Evolutionary conservation across 768 basidiomycete species (phyloP).

Genomic region (Suillus subalutaceus): DNA sequence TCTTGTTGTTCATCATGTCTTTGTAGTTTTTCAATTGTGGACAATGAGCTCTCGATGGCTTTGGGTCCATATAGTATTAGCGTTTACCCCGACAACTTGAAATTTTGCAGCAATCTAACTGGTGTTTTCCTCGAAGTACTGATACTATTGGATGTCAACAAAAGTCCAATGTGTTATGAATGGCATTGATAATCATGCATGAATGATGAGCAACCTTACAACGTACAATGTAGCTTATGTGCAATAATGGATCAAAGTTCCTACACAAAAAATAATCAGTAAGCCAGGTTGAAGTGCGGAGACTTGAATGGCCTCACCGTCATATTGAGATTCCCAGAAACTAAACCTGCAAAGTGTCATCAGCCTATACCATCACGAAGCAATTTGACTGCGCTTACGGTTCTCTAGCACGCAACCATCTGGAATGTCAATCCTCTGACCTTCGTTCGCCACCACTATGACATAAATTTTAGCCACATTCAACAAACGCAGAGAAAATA

Average conservation of each 20-base stretch:
- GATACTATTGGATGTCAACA: neutral
- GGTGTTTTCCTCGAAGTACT: neutral
- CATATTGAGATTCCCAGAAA: constrained; percentile 87
- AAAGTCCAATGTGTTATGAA: neutral
- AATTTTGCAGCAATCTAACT: neutral
- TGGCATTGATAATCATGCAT: neutral
- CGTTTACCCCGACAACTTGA: neutral
- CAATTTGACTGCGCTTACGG: constrained; percentile 33
- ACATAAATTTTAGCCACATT: neutral
- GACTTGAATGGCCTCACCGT: constrained; percentile 42
- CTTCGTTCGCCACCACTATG: constrained; percentile 76
- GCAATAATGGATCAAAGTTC: constrained; percentile 10
- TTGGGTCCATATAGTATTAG: neutral
- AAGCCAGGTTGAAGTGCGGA: neutral
- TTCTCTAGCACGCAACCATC: constrained; percentile 83
- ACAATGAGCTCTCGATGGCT: neutral
- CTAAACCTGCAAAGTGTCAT: constrained; percentile 46
- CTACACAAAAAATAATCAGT: constrained; percentile 1
- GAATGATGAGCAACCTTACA: neutral
- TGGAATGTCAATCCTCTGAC: constrained; percentile 80
- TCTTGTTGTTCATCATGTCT: constrained; percentile 1
- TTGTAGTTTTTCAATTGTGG: neutral
- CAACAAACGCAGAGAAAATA: neutral
- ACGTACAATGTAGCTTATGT: neutral
- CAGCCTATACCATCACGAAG: neutral